phyloP scores from a whole-genome alignment of 2,329 filamentous ascomycete species.

The Sordariomycetes sp. region DNA sequence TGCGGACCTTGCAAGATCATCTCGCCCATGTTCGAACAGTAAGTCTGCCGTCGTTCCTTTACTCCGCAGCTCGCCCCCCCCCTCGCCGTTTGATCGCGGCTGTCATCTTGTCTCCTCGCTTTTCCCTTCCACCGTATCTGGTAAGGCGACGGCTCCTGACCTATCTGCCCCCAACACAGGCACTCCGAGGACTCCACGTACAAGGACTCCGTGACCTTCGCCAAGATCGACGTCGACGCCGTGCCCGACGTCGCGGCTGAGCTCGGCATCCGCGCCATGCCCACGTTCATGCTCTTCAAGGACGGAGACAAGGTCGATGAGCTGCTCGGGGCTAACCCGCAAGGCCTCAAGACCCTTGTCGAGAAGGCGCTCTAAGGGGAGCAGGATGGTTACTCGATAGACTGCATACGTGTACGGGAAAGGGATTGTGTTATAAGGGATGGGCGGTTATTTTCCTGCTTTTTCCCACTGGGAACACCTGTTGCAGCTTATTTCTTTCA shows the following conservation, averaged over 20 bases:
- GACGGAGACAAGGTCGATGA: conserved; percentile 25
- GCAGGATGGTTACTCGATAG: neutral
- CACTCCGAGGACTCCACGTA: neutral
- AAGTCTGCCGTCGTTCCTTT: neutral
- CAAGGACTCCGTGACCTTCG: conserved; percentile 23
- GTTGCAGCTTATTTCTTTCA: neutral
- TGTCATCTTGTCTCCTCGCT: neutral
- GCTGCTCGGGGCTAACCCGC: conserved; percentile 3
- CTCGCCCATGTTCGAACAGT: conserved; percentile 52
- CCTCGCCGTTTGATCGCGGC: neutral
- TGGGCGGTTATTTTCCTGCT: neutral
- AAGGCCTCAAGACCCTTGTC: neutral
- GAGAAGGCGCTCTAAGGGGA: neutral
- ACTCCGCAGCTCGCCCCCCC: neutral
- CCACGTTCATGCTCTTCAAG: conserved; percentile 51
- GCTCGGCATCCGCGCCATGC: conserved; percentile 44
- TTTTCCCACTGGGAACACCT: neutral
- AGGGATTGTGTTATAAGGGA: neutral
- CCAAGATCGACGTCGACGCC: conserved; percentile 48
- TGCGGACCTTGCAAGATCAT: conserved; percentile 94
- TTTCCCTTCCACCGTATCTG: neutral
- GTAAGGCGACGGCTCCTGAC: neutral
- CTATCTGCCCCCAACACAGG: neutral
- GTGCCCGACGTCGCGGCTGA: conserved; percentile 36
- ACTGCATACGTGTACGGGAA: neutral